Evolutionary conservation across 139 green algal genomes (phyloP).

Genomic region (Dunaliella sp.): DNA sequence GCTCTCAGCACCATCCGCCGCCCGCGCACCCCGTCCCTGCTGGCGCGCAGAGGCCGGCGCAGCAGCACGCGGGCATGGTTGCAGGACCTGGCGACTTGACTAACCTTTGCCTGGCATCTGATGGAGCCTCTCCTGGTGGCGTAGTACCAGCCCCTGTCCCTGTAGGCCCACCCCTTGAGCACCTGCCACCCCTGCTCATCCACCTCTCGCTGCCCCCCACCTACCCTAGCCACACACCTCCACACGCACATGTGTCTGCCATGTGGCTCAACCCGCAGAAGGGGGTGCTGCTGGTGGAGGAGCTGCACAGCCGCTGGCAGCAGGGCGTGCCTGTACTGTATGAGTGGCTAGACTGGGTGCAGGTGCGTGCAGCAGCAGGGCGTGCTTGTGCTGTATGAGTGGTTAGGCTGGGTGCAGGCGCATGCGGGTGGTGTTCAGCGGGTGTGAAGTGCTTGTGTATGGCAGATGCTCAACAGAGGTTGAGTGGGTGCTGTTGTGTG

Average conservation of each 20-base stretch:
- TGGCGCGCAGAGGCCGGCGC: too few relatives aligned
- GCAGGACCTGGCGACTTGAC: too few relatives aligned
- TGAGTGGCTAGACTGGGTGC: conserved; percentile 60
- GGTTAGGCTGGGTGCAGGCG: background rate
- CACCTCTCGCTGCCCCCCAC: conserved; percentile 26
- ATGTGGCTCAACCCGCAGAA: conserved; percentile 39
- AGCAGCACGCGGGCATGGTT: too few relatives aligned
- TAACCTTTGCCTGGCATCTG: too few relatives aligned
- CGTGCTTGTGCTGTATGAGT: background rate
- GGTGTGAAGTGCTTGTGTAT: background rate
- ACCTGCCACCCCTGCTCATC: conserved; percentile 48
- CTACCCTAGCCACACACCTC: conserved; percentile 41
- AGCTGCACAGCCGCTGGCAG: conserved; percentile 38
- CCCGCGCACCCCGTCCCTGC: background rate
- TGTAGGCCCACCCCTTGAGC: conserved; percentile 15
- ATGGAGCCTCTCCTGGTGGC: conserved; percentile 2
- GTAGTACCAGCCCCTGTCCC: too few relatives aligned
- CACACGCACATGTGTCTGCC: conserved; percentile 23
- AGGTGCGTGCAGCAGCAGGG: conserved; percentile 33
- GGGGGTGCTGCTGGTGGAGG: conserved; percentile 9
- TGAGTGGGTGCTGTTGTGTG: too few relatives aligned
- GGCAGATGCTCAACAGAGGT: too few relatives aligned
- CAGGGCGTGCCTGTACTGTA: conserved; percentile 41
- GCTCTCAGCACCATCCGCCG: background rate
- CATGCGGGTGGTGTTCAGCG: conserved; percentile 22